A percentile compares a stretch with the other conserved stretches of the same genome.
These are phyloP conservation scores for Trifolium subterraneum DNA, from an alignment of 306 rosid species.

Conservation along the genomic window DNA sequence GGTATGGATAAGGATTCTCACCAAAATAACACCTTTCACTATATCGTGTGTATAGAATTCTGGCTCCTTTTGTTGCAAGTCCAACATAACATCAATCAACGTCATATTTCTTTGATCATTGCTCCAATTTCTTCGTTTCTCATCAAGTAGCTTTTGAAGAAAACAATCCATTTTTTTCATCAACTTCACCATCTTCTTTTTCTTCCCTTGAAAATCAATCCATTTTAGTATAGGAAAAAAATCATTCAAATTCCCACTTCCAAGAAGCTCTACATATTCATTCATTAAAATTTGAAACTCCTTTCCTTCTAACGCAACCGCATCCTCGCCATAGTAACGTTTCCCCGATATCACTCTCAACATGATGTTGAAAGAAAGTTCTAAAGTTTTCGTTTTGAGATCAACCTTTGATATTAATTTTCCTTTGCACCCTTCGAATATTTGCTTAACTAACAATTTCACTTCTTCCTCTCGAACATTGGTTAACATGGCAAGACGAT, in stretches of 20 bases:
- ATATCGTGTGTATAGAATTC: conserved; percentile 41
- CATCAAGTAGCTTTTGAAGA: conserved; percentile 37
- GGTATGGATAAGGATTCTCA: background rate
- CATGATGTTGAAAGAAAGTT: conserved; percentile 41
- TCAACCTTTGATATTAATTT: conserved; percentile 15
- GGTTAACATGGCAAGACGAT: conserved; percentile 24
- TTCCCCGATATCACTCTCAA: conserved; percentile 47
- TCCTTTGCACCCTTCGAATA: conserved; percentile 11
- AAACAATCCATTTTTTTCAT: conserved; percentile 40
- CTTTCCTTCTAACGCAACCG: conserved; percentile 16
- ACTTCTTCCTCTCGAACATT: conserved; percentile 40
- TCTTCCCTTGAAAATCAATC: conserved; percentile 40
- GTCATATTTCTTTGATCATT: conserved; percentile 2
- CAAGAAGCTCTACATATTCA: background rate
- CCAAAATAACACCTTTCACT: conserved; percentile 46
- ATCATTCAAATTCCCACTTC: conserved; percentile 36
- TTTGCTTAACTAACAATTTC: conserved; percentile 18
- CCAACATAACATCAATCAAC: conserved; percentile 43
- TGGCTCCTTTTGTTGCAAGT: conserved; percentile 42
- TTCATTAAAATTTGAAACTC: conserved; percentile 32
- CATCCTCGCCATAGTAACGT: conserved; percentile 40
- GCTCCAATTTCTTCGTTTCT: background rate
- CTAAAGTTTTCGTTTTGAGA: background rate
- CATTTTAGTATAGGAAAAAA: conserved; percentile 44
- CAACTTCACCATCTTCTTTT: conserved; percentile 43